Evolutionary conservation across 345 rosid species (phyloP), one percentile per base, ranked within the genome.

Genomic region (Heritiera littoralis): DNA sequence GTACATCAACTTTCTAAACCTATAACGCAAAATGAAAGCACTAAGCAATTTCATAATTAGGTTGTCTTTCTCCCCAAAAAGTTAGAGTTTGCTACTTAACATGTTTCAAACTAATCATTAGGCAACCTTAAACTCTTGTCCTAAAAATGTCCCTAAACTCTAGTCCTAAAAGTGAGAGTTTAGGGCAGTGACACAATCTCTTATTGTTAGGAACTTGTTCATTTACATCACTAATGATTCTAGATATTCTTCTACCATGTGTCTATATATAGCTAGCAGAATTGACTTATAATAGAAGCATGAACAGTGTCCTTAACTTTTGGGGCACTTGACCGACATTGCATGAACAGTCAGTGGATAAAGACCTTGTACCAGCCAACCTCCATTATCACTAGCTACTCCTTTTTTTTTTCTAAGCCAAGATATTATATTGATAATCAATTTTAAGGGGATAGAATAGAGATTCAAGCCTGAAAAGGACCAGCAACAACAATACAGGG

Each of bases 311-410:
- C 78, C 84, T 28, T 78, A 78, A 67, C 61, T 61, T 80, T 76
- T 72, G 69, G 77, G 82, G 75, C 83, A 78, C 83, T 77, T 60
- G 68, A 65, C 81, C 85, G 80, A 79, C 83, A 79, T 77, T 83
- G 81, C 79, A 70, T 52, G 75, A 78, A 84, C 81, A 82, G 86
- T 59, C 23, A 74, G 66, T 70, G 81, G 89, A 86, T 86, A 81
- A 77, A 71, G 63, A 61, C 66, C 51, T 11, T 77, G 71, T n/a
- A 40, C 55, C 58, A 70, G n/a, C 17, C 52, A 71, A 35, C 45
- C 78, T 68, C 80, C 75, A 32, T 78, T 75, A 70, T 75, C 77
- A 64, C 75, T 23, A 23, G 28, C 28, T 78, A 66, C 12, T 9
- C 74, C 59, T 48, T 77, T 23, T 20, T 35, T 35, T 35, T 35